A percentile compares a stretch with the other conserved stretches of the same genome.
Conservation (phyloP, 345 rosid genomes). For the Ceriops zippeliana region DNA sequence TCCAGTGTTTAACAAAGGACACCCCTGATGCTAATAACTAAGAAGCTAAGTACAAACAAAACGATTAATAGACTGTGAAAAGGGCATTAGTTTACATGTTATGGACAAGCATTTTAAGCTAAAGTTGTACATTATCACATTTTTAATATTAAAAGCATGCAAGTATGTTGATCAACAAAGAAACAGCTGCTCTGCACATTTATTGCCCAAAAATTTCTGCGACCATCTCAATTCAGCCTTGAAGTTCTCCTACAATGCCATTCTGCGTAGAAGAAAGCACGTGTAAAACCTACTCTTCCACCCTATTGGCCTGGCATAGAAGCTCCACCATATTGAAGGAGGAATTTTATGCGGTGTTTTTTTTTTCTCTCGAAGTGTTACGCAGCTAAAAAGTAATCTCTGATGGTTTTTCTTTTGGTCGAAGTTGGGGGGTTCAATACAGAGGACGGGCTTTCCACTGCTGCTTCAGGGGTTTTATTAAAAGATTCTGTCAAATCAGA, state of each 20-base stretch:
- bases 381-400: conserved; percentile 71
- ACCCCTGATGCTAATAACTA: no score
- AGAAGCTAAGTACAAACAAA: not conserved
- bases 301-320: no score
- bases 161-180: not conserved
- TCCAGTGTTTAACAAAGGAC: no score
- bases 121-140: not conserved
- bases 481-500: conserved; percentile 34
- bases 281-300: no score
- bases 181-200: not conserved
- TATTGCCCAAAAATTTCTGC: not conserved
- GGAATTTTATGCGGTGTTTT: no score
- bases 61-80: not conserved
- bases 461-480: conserved; percentile 56
- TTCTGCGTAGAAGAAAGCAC: not conserved
- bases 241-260: no score
- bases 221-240: no score
- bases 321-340: no score
- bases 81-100: not conserved
- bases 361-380: not conserved
- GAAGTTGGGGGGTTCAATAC: conserved; percentile 86
- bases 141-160: not conserved
- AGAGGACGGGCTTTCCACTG: conserved; percentile 64
- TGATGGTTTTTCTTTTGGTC: conserved; percentile 72
- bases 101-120: not conserved